Conservation (phyloP, 495 filamentous ascomycete genomes). For the Physcia stellaris region DNA sequence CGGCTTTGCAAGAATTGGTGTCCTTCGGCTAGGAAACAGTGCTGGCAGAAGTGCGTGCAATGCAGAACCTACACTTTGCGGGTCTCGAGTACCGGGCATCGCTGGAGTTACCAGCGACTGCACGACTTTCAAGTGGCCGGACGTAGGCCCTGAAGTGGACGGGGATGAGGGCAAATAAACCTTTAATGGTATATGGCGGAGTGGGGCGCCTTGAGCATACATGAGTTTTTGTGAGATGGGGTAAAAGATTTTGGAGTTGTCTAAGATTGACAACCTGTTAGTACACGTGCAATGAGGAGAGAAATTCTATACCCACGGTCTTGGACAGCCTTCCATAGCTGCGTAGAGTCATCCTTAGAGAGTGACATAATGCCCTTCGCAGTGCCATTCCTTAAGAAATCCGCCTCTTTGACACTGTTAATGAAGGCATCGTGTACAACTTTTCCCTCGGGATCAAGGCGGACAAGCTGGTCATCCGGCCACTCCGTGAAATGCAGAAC, state of each 20-base stretch:
- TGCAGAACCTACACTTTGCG: conserved; percentile 69
- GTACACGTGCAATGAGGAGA: background rate
- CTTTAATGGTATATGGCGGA: conserved; percentile 73
- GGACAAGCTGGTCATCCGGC: conserved; percentile 50
- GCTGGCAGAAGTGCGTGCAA: conserved; percentile 65
- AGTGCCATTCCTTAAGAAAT: conserved; percentile 80
- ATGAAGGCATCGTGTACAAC: conserved; percentile 73
- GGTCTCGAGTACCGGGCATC: conserved; percentile 33
- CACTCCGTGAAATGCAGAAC: conserved; percentile 67
- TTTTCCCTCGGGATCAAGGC: conserved; percentile 45
- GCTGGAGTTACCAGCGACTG: conserved; percentile 50
- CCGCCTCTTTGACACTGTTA: conserved; percentile 91
- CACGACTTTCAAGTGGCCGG: conserved; percentile 50
- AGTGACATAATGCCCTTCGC: conserved; percentile 89
- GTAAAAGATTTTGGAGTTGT: conserved; percentile 58
- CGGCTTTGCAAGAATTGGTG: conserved; percentile 78
- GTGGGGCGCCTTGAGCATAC: conserved; percentile 51
- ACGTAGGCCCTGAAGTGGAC: conserved; percentile 20
- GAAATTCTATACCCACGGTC: conserved; percentile 43
- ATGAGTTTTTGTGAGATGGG: conserved; percentile 67
- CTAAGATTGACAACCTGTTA: conserved; percentile 25
- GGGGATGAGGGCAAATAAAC: conserved; percentile 73
- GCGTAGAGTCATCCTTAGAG: conserved; percentile 73
- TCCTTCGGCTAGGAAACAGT: conserved; percentile 77
- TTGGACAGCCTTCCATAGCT: conserved; percentile 73